These are phyloP conservation scores for Cicer arietinum DNA, from an alignment of 306 rosid species.

Conservation along the genomic window DNA sequence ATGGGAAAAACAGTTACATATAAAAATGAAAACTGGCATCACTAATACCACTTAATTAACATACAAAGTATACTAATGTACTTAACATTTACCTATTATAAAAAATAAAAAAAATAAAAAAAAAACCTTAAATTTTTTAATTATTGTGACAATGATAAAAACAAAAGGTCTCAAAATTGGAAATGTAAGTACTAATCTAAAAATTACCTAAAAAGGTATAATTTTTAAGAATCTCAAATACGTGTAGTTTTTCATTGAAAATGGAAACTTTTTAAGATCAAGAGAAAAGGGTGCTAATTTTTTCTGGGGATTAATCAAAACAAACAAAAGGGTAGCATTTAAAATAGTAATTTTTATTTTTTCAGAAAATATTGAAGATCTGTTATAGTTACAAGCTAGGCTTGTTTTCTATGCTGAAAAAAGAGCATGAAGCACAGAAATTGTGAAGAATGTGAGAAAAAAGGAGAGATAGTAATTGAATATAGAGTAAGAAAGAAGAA, in stretches of 20 bases:
- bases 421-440: constrained; percentile 11
- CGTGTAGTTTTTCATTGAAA: neutral
- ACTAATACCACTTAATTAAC: neutral
- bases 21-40: constrained; percentile 38
- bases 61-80: too few relatives aligned
- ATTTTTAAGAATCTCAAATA: neutral
- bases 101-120: too few relatives aligned
- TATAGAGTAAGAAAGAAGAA: too few relatives aligned
- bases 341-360: neutral
- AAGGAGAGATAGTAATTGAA: neutral
- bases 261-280: constrained; percentile 15
- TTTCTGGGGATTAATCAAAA: neutral
- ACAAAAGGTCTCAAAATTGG: constrained; percentile 29
- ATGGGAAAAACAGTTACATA: constrained; percentile 39
- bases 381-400: neutral
- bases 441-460: neutral
- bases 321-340: neutral
- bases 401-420: neutral
- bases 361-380: neutral
- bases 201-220: neutral
- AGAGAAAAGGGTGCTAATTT: neutral
- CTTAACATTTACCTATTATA: too few relatives aligned
- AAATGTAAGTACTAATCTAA: neutral
- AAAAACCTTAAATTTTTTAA: constrained; percentile 1
- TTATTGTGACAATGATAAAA: neutral